phyloP scores from a whole-genome alignment of 352 stramenopile genomes.

The Phytophthora sp. region DNA sequence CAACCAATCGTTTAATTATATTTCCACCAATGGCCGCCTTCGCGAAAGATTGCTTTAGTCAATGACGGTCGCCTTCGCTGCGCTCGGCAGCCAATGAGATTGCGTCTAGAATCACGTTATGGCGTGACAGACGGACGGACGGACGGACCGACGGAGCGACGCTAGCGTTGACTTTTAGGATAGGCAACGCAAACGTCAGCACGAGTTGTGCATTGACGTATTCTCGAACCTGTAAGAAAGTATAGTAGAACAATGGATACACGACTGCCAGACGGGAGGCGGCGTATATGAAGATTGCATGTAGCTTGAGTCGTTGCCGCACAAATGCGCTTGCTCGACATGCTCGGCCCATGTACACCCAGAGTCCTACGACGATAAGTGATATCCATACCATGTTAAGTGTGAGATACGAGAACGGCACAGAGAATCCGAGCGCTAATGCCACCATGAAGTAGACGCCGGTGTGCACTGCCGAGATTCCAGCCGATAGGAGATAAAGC shows the following conservation, averaged over 20 bases:
- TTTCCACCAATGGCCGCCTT: too few relatives aligned
- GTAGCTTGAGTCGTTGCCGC: slow-evolving; percentile 11
- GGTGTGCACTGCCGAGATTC: slow-evolving; percentile 11
- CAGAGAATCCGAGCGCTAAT: slow-evolving; percentile 18
- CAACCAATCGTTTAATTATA: too few relatives aligned
- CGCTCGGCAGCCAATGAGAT: too few relatives aligned
- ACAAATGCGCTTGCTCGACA: slow-evolving; percentile 4
- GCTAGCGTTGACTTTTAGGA: too few relatives aligned
- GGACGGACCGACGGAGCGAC: too few relatives aligned
- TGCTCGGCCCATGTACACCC: slow-evolving; percentile 19
- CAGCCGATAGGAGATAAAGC: slow-evolving; percentile 12
- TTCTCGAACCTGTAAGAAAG: slow-evolving; percentile 18
- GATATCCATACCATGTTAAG: slow-evolving; percentile 30
- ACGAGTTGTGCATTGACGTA: slow-evolving; percentile 23
- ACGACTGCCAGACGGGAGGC: slow-evolving; percentile 22
- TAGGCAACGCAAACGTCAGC: slow-evolving; percentile 28
- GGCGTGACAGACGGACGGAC: too few relatives aligned
- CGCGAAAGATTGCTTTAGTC: too few relatives aligned
- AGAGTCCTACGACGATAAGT: slow-evolving; percentile 16
- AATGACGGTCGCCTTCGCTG: too few relatives aligned
- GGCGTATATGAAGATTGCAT: slow-evolving; percentile 23
- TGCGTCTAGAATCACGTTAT: too few relatives aligned
- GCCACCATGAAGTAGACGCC: slow-evolving; percentile 23
- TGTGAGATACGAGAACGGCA: slow-evolving; percentile 28
- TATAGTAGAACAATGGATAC: slow-evolving; percentile 34